A percentile compares a stretch with the other conserved stretches of the same genome.
These are phyloP conservation scores for Cylindrotheca closterium DNA, from an alignment of 108 stramenopile genomes.

Conservation along the genomic window DNA sequence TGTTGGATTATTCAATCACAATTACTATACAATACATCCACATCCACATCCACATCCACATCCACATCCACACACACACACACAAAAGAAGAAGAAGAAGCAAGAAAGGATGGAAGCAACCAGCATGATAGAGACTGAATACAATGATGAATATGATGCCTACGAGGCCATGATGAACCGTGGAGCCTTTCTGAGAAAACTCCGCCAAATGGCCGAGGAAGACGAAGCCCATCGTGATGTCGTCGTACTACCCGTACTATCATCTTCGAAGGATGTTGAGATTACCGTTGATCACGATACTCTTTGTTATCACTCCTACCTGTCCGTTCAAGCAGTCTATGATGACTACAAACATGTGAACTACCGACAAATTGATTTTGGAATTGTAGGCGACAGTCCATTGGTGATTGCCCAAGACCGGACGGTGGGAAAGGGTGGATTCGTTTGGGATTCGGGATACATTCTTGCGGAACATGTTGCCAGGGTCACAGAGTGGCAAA, in stretches of 20 bases:
- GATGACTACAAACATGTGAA: conserved; percentile 87
- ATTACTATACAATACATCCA: no score
- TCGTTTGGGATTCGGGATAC: conserved; percentile 82
- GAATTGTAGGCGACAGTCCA: conserved; percentile 16
- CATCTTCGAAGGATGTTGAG: neutral
- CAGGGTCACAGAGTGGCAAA: neutral
- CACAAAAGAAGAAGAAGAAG: no score
- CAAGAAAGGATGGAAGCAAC: no score
- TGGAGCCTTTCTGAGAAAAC: conserved; percentile 37
- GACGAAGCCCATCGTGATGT: conserved; percentile 45
- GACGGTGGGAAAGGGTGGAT: conserved; percentile 72
- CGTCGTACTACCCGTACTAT: no score
- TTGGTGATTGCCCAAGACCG: conserved; percentile 74
- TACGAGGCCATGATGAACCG: conserved; percentile 39
- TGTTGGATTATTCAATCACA: no score
- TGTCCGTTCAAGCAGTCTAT: conserved; percentile 61
- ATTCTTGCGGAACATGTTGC: conserved; percentile 72
- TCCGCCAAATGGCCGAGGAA: conserved; percentile 37
- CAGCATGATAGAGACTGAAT: neutral
- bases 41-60: no score
- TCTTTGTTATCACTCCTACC: conserved; percentile 56
- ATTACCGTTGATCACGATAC: neutral
- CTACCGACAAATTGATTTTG: conserved; percentile 60
- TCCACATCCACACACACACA: no score
- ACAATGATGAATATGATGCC: conserved; percentile 24